These are phyloP conservation scores for Phytophthora sp. DNA, from an alignment of 352 stramenopile species.

Conservation along the genomic window DNA sequence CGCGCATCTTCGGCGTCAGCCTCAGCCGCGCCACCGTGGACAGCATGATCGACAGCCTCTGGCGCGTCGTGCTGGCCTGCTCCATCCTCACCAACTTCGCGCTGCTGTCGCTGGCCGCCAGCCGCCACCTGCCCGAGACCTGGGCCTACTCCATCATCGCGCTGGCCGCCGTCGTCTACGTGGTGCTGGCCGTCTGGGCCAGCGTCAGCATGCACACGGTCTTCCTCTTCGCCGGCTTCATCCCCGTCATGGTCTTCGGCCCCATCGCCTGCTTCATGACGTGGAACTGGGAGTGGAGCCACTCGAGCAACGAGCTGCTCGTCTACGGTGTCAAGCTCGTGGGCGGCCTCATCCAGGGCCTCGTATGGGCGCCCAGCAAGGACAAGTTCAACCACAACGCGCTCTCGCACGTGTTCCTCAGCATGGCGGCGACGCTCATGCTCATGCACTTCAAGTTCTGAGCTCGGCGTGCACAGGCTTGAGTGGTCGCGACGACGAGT, in stretches of 20 bases:
- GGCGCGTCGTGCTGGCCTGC: conserved; percentile 82
- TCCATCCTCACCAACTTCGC: conserved; percentile 89
- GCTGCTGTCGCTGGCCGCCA: conserved; percentile 77
- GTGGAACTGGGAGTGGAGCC: conserved; percentile 82
- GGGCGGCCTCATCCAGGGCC: conserved; percentile 79
- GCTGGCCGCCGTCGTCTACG: conserved; percentile 67
- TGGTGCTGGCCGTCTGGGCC: conserved; percentile 76
- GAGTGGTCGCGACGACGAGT: not conserved
- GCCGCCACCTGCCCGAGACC: conserved; percentile 72
- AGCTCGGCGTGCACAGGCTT: conserved; percentile 6
- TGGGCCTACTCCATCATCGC: conserved; percentile 82
- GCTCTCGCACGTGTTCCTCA: conserved; percentile 86
- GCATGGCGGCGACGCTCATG: conserved; percentile 83
- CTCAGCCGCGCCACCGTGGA: conserved; percentile 77
- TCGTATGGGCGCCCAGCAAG: conserved; percentile 82
- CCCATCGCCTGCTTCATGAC: conserved; percentile 75
- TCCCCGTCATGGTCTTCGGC: conserved; percentile 85
- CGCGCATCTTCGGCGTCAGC: conserved; percentile 75
- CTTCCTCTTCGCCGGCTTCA: conserved; percentile 84
- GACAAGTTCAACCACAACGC: conserved; percentile 91
- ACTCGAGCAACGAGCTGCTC: conserved; percentile 81
- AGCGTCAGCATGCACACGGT: conserved; percentile 85
- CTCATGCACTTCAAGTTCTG: conserved; percentile 82
- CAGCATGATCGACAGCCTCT: conserved; percentile 72
- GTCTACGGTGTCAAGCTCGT: conserved; percentile 83